Evolutionary conservation across 805 yeast species (phyloP).

Genomic region (Sugiyamaella valdiviana): DNA sequence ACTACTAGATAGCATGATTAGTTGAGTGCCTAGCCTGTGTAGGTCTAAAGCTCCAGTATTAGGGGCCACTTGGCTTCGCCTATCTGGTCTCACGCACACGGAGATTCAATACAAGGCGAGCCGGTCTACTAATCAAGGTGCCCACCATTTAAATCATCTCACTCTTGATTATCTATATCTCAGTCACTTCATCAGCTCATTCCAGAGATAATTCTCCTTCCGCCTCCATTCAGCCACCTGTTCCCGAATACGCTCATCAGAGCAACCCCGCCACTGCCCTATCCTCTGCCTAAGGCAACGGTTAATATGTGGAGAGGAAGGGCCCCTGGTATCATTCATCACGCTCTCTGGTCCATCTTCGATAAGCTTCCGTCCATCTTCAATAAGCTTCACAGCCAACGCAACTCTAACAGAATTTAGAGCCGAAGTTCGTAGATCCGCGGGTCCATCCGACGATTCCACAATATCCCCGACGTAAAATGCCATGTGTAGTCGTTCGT

Average conservation of each 20-base stretch:
- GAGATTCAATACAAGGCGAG: too few relatives aligned
- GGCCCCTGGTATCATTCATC: not conserved
- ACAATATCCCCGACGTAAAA: not conserved
- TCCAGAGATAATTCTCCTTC: too few relatives aligned
- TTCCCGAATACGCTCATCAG: not conserved
- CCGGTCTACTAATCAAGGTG: too few relatives aligned
- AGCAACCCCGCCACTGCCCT: not conserved
- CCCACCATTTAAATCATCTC: too few relatives aligned
- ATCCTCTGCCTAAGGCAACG: not conserved
- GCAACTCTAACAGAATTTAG: not conserved
- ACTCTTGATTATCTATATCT: too few relatives aligned
- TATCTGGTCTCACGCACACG: too few relatives aligned
- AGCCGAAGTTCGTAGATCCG: not conserved
- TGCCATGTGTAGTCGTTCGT: not conserved
- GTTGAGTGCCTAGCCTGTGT: too few relatives aligned
- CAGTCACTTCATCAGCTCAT: too few relatives aligned
- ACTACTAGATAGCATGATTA: too few relatives aligned
- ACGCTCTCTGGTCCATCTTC: too few relatives aligned
- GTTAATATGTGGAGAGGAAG: not conserved
- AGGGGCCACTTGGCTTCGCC: too few relatives aligned
- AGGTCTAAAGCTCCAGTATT: too few relatives aligned
- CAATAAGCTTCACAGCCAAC: not conserved
- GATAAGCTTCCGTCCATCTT: not conserved
- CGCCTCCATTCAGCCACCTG: not conserved
- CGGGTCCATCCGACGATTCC: not conserved